Evolutionary conservation across 306 rosid genomes (phyloP).

Genomic region (Glycine latifolia): DNA sequence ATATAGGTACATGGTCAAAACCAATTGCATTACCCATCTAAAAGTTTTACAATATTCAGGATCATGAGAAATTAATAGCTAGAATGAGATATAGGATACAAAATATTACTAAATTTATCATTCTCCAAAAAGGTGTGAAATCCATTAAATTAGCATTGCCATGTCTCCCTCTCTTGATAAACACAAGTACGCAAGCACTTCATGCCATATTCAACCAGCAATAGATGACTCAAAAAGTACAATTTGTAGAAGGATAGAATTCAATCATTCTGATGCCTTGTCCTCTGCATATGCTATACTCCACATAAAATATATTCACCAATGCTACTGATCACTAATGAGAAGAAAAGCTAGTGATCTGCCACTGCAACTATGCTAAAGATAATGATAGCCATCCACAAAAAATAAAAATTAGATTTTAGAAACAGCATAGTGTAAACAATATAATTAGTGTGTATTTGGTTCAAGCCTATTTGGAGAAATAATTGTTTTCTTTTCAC

Average conservation of each 20-base stretch:
- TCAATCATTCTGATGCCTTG: slow-evolving; percentile 40
- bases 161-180: slow-evolving; percentile 14
- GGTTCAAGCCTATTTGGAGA: not conserved
- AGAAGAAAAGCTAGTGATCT: slow-evolving; percentile 45
- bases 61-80: slow-evolving; percentile 36
- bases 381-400: slow-evolving; percentile 32
- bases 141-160: slow-evolving; percentile 34
- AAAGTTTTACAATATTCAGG: slow-evolving; percentile 30
- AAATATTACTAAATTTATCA: slow-evolving; percentile 36
- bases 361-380: slow-evolving; percentile 43
- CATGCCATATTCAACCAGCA: slow-evolving; percentile 42
- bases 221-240: slow-evolving; percentile 38
- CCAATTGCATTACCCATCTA: slow-evolving; percentile 16
- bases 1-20: not conserved
- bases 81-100: slow-evolving; percentile 30
- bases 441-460: slow-evolving; percentile 24
- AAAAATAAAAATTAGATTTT: slow-evolving; percentile 26
- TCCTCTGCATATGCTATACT: slow-evolving; percentile 46
- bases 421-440: slow-evolving; percentile 30
- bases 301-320: slow-evolving; percentile 37
- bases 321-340: slow-evolving; percentile 36
- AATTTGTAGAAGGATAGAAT: slow-evolving; percentile 43
- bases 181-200: slow-evolving; percentile 11
- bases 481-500: not conserved
- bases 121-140: slow-evolving; percentile 3